Evolutionary conservation across 495 filamentous ascomycete species (phyloP).

Genomic region (Penicillium odoratum): DNA sequence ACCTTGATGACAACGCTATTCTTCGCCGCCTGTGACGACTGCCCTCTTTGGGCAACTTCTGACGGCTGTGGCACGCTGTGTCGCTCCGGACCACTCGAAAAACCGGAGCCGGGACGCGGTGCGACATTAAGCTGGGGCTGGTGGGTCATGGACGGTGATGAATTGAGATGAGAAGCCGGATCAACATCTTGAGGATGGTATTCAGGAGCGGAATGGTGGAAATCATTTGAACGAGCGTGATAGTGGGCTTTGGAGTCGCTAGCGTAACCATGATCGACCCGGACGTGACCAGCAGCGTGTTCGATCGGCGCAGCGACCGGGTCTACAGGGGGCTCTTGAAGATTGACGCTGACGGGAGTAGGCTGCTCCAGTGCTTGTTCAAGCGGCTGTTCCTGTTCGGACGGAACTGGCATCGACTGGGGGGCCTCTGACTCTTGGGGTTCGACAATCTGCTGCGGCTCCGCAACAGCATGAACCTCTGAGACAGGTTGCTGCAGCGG

Average conservation of each 20-base stretch:
- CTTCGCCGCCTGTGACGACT: conserved; percentile 51
- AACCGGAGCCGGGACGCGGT: conserved; percentile 52
- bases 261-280: conserved; percentile 37
- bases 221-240: conserved; percentile 44
- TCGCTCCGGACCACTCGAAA: conserved; percentile 49
- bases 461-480: conserved; percentile 26
- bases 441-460: conserved; percentile 32
- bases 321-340: conserved; percentile 27
- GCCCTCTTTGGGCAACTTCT: conserved; percentile 44
- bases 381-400: conserved; percentile 22
- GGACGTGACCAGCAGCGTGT: conserved; percentile 25
- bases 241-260: conserved; percentile 49
- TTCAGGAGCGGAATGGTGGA: conserved; percentile 42
- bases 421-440: conserved; percentile 23
- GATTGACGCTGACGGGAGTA: conserved; percentile 26
- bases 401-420: conserved; percentile 10
- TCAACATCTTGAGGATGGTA: conserved; percentile 45
- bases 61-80: conserved; percentile 38
- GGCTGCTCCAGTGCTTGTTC: conserved; percentile 23
- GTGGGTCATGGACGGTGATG: conserved; percentile 39
- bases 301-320: conserved; percentile 24
- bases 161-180: conserved; percentile 36
- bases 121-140: conserved; percentile 44
- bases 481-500: conserved; percentile 25
- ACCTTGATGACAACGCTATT: conserved; percentile 98